phyloP scores from a whole-genome alignment of 371 early-diverging fungal genomes.

The Circinella umbellata region DNA sequence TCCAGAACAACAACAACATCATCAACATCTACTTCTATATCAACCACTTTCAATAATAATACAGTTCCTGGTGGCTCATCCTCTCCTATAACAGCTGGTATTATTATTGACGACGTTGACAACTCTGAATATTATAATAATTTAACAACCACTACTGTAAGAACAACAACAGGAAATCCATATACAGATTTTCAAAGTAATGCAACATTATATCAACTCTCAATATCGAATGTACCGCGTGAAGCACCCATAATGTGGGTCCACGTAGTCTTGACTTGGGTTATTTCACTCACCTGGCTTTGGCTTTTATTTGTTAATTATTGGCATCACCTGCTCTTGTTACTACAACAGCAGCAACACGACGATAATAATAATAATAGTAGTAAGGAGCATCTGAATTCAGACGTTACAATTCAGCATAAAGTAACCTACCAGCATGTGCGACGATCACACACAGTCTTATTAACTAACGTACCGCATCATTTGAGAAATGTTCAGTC shows the following conservation, averaged over 20 bases:
- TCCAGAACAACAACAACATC: background rate
- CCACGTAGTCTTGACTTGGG: constrained; percentile 43
- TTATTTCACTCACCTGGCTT: constrained; percentile 45
- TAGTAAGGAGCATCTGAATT: background rate
- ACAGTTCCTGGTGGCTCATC: too few relatives aligned
- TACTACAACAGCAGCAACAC: constrained; percentile 25
- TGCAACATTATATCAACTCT: constrained; percentile 44
- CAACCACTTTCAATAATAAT: constrained; percentile 2
- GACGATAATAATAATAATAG: background rate
- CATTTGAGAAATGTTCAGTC: constrained; percentile 43
- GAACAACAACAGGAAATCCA: background rate
- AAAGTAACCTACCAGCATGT: constrained; percentile 4
- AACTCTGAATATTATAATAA: too few relatives aligned
- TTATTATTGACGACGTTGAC: too few relatives aligned
- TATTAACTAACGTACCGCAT: constrained; percentile 43
- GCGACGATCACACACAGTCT: constrained; percentile 20
- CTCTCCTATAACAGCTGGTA: constrained; percentile 3
- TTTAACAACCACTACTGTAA: background rate
- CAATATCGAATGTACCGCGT: constrained; percentile 48
- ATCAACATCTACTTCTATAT: background rate
- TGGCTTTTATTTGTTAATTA: constrained; percentile 57
- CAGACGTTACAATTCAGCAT: too few relatives aligned
- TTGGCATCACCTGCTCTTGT: constrained; percentile 42
- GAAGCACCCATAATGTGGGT: constrained; percentile 41
- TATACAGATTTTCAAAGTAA: constrained; percentile 37